Evolutionary conservation across 2,329 filamentous ascomycete genomes (phyloP).

Genomic region (Plectosphaerella cucumerina): DNA sequence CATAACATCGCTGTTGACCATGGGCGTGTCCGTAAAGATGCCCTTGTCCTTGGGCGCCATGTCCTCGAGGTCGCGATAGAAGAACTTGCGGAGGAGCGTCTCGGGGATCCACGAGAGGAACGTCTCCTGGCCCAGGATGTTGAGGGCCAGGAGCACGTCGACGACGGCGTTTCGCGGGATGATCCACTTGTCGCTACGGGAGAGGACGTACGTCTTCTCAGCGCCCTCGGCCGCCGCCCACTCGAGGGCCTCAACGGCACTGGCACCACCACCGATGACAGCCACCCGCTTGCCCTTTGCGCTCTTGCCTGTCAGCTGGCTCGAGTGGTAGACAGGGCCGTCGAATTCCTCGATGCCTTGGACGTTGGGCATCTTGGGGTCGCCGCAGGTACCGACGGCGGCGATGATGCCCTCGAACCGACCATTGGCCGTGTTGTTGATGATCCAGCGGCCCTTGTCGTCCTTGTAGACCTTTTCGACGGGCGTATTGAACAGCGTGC

Average conservation of each 20-base stretch:
- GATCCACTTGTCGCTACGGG: conserved; percentile 81
- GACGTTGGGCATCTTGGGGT: conserved; percentile 68
- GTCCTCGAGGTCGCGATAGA: conserved; percentile 76
- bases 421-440: conserved; percentile 68
- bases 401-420: conserved; percentile 76
- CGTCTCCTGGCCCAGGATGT: conserved; percentile 76
- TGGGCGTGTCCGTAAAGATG: conserved; percentile 79
- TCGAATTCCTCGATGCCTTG: conserved; percentile 68
- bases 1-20: conserved; percentile 82
- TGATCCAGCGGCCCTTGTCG: conserved; percentile 66
- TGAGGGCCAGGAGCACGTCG: conserved; percentile 69
- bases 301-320: conserved; percentile 64
- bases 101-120: conserved; percentile 75
- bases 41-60: conserved; percentile 67
- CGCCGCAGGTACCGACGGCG: conserved; percentile 76
- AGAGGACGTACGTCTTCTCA: conserved; percentile 65
- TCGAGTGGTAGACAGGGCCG: conserved; percentile 72
- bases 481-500: conserved; percentile 67
- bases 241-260: conserved; percentile 77
- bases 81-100: conserved; percentile 67
- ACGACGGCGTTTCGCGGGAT: conserved; percentile 76
- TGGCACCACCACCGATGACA: conserved; percentile 75
- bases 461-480: conserved; percentile 69
- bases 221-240: conserved; percentile 68
- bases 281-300: conserved; percentile 72